Conservation (phyloP, 371 early-diverging fungal genomes). For the Massospora cicadina region DNA sequence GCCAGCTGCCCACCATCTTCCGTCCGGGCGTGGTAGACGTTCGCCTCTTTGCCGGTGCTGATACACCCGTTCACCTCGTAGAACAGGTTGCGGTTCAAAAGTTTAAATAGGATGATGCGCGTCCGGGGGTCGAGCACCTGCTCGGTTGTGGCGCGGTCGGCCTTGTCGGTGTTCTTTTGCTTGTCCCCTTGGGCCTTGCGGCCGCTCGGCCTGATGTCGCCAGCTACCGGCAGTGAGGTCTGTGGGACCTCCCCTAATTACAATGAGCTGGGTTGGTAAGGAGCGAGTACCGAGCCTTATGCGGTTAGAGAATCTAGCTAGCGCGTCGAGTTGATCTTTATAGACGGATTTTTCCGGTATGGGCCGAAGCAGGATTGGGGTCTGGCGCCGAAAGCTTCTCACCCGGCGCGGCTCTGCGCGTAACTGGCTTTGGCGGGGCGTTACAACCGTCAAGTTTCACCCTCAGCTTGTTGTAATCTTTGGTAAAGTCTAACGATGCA, state of each 20-base stretch:
- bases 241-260: not conserved
- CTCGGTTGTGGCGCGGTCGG: slow-evolving; percentile 94
- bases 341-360: slow-evolving; percentile 20
- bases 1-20: slow-evolving; percentile 72
- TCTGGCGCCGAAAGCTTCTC: no score
- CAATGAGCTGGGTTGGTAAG: not conserved
- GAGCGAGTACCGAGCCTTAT: slow-evolving; percentile 26
- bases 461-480: slow-evolving; percentile 74
- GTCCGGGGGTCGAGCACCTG: slow-evolving; percentile 97
- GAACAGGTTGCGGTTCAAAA: slow-evolving; percentile 77
- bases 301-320: slow-evolving; percentile 36
- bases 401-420: slow-evolving; percentile 9
- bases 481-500: slow-evolving; percentile 55
- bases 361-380: slow-evolving; percentile 14
- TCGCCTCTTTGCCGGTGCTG: slow-evolving; percentile 98
- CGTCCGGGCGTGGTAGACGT: slow-evolving; percentile 90
- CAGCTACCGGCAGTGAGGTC: slow-evolving; percentile 21
- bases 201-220: slow-evolving; percentile 42
- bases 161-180: slow-evolving; percentile 57
- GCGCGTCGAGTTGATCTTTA: slow-evolving; percentile 29
- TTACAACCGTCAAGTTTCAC: slow-evolving; percentile 25
- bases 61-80: slow-evolving; percentile 94
- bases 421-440: slow-evolving; percentile 14
- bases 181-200: slow-evolving; percentile 66
- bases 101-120: slow-evolving; percentile 88